A percentile compares a stretch with the other conserved stretches of the same genome.
These are phyloP conservation scores for Penicillium desertorum DNA, from an alignment of 495 filamentous ascomycete genomes.

Conservation along the genomic window DNA sequence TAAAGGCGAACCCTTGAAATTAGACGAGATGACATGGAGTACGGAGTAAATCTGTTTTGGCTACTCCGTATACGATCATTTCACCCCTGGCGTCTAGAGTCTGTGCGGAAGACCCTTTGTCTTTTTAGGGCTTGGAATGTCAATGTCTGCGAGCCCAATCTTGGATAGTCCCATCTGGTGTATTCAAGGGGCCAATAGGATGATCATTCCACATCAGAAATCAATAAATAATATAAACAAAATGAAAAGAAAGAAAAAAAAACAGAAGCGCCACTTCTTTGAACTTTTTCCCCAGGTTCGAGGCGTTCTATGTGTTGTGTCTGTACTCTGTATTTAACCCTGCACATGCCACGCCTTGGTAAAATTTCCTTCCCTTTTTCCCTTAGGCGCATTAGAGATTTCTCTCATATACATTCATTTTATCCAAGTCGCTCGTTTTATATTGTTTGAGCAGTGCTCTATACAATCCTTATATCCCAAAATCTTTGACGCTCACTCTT, in stretches of 20 bases:
- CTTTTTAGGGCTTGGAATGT: slow-evolving; percentile 9
- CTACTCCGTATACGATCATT: background rate
- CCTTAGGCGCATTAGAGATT: slow-evolving; percentile 21
- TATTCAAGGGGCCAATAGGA: slow-evolving; percentile 16
- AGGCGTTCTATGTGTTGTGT: slow-evolving; percentile 10
- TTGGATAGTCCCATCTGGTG: slow-evolving; percentile 24
- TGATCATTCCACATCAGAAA: background rate
- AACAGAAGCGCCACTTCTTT: slow-evolving; percentile 10
- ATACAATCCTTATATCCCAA: slow-evolving; percentile 27
- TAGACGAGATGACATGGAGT: background rate
- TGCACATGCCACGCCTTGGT: slow-evolving; percentile 26
- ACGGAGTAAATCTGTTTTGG: background rate
- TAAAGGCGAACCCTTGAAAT: background rate
- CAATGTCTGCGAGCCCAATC: slow-evolving; percentile 21
- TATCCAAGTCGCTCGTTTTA: slow-evolving; percentile 24
- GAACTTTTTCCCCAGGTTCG: slow-evolving; percentile 19
- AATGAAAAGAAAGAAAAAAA: slow-evolving; percentile 13
- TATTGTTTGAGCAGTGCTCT: slow-evolving; percentile 31
- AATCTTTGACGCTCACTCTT: slow-evolving; percentile 29
- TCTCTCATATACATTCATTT: slow-evolving; percentile 23
- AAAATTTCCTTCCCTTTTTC: slow-evolving; percentile 19
- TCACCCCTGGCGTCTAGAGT: slow-evolving; percentile 11
- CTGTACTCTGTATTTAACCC: slow-evolving; percentile 26
- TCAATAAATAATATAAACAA: slow-evolving; percentile 7
- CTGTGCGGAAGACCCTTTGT: slow-evolving; percentile 19